Conservation (phyloP, 108 stramenopile species). For the Schizochytrium sp. region DNA sequence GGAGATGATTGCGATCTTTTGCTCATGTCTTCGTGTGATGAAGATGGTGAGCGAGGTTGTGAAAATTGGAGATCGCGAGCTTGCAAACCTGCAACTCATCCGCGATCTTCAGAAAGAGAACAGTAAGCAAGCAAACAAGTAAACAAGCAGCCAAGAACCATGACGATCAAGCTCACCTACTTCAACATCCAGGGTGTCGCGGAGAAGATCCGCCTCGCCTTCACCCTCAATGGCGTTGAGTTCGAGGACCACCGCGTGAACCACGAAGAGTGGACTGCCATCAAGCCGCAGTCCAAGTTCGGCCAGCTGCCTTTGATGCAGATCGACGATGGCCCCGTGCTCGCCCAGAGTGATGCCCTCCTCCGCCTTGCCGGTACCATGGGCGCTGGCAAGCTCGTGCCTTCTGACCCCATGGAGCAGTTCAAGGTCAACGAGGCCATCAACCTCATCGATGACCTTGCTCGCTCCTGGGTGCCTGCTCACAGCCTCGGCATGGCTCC, state of each 20-base stretch:
- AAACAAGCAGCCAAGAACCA: neutral
- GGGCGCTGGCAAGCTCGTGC: constrained; percentile 63
- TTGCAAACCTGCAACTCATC: neutral
- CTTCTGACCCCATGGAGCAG: neutral
- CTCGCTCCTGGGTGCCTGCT: constrained; percentile 71
- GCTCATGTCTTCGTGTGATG: no score
- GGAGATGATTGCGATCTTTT: no score
- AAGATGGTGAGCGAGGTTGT: no score
- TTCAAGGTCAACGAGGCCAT: constrained; percentile 78
- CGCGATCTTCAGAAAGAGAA: neutral
- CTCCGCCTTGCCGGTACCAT: constrained; percentile 74
- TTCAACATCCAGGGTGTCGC: constrained; percentile 82
- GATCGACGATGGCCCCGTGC: constrained; percentile 63
- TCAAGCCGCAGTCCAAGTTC: constrained; percentile 80
- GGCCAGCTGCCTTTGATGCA: constrained; percentile 70
- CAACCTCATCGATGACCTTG: constrained; percentile 78
- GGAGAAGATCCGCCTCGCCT: constrained; percentile 77
- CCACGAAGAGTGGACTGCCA: constrained; percentile 75
- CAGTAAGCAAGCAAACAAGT: neutral
- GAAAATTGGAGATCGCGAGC: no score
- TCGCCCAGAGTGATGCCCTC: constrained; percentile 77
- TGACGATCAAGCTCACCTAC: constrained; percentile 79
- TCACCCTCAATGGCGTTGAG: constrained; percentile 70
- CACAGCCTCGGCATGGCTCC: constrained; percentile 77
- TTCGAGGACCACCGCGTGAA: constrained; percentile 76